phyloP scores from a whole-genome alignment of 2,329 filamentous ascomycete genomes.

The Chrysoporthe deuterocubensis region DNA sequence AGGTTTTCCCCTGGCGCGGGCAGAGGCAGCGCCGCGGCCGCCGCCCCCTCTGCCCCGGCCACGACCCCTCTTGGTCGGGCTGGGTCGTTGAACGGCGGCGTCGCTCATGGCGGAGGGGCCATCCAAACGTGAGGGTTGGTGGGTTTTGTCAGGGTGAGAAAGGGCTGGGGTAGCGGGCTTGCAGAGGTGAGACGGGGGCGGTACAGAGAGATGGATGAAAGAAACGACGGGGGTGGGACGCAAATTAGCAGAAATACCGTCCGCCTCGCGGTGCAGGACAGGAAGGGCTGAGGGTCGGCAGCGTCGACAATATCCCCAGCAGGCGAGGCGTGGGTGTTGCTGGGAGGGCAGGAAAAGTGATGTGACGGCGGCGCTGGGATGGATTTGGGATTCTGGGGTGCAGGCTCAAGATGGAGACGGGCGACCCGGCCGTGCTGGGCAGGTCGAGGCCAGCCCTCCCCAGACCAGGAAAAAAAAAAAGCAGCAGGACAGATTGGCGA shows the following conservation, averaged over 20 bases:
- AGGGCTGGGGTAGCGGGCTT: background rate
- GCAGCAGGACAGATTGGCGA: background rate
- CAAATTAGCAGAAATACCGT: constrained; percentile 1
- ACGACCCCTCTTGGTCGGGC: constrained; percentile 29
- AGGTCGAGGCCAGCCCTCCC: background rate
- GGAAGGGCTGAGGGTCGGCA: background rate
- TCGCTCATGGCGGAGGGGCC: constrained; percentile 29
- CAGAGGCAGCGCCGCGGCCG: constrained; percentile 21
- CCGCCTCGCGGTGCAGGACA: background rate
- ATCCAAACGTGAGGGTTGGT: constrained; percentile 19
- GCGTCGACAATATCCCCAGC: background rate
- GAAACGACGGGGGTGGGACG: constrained; percentile 11
- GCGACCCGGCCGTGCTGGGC: background rate
- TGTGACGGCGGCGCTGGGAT: constrained; percentile 19
- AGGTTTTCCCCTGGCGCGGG: constrained; percentile 27
- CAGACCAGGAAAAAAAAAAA: background rate
- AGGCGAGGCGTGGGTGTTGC: constrained; percentile 9
- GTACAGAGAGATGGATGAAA: constrained; percentile 5
- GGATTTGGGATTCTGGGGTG: constrained; percentile 13
- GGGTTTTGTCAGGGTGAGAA: background rate
- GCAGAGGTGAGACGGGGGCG: constrained; percentile 18
- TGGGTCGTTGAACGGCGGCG: constrained; percentile 28
- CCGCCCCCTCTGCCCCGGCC: constrained; percentile 25
- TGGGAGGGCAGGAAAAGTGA: constrained; percentile 17
- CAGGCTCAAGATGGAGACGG: background rate